These are phyloP conservation scores for Cryoendolithus antarcticus DNA, from an alignment of 2,329 filamentous ascomycete genomes.

Conservation along the genomic window DNA sequence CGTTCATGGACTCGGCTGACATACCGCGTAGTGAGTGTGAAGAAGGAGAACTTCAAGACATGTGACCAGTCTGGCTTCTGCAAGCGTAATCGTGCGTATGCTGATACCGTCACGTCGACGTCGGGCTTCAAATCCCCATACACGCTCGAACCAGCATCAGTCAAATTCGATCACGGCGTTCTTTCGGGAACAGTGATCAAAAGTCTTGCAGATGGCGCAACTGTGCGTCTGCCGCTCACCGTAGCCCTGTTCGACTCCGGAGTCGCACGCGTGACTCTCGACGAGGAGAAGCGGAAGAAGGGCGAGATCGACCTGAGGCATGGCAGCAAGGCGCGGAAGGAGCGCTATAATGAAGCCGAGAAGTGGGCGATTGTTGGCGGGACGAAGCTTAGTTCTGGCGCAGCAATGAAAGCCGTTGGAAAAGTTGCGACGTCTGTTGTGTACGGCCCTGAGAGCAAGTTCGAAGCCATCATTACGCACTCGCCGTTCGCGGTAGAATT, in stretches of 20 bases:
- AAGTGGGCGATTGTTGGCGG: slow-evolving; percentile 80
- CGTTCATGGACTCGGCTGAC: not conserved
- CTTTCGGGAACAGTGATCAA: slow-evolving; percentile 75
- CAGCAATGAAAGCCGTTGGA: slow-evolving; percentile 55
- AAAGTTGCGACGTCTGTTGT: slow-evolving; percentile 57
- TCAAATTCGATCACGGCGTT: slow-evolving; percentile 67
- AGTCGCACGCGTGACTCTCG: slow-evolving; percentile 72
- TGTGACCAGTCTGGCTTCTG: slow-evolving; percentile 95
- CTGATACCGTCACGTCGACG: slow-evolving; percentile 58
- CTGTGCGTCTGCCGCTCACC: slow-evolving; percentile 67
- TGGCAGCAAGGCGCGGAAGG: slow-evolving; percentile 71
- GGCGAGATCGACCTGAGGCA: slow-evolving; percentile 81
- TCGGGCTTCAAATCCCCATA: slow-evolving; percentile 74
- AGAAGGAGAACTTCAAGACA: slow-evolving; percentile 95
- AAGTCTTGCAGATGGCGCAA: slow-evolving; percentile 54
- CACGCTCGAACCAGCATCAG: slow-evolving; percentile 55
- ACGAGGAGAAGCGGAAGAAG: slow-evolving; percentile 82
- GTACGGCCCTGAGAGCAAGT: slow-evolving; percentile 64
- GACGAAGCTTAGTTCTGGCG: slow-evolving; percentile 57
- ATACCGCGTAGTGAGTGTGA: slow-evolving; percentile 55
- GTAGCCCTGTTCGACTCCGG: slow-evolving; percentile 85
- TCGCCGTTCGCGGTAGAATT: slow-evolving; percentile 79
- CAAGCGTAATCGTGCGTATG: slow-evolving; percentile 82
- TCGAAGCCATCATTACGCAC: slow-evolving; percentile 74
- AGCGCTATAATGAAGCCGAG: slow-evolving; percentile 85